A percentile compares a stretch with the other conserved stretches of the same genome.
Evolutionary conservation across 495 filamentous ascomycete genomes (phyloP).

Genomic region (Penicillium soppii): DNA sequence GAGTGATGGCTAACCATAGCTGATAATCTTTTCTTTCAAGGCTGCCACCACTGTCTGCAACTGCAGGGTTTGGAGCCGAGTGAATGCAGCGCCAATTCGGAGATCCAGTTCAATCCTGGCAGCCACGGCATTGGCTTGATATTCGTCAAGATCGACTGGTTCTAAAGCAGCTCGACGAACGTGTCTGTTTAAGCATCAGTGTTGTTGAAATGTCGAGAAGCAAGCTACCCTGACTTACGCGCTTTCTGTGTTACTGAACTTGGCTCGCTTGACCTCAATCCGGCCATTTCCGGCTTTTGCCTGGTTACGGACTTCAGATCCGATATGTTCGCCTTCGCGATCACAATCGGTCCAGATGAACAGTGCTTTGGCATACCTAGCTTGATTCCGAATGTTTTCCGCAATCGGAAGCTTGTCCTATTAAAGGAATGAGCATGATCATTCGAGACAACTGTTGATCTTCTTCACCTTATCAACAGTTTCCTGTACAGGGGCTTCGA

Average conservation of each 20-base stretch:
- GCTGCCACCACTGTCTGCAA: slow-evolving; percentile 64
- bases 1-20: slow-evolving; percentile 65
- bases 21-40: slow-evolving; percentile 65
- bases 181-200: slow-evolving; percentile 46
- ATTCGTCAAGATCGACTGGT: slow-evolving; percentile 77
- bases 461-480: slow-evolving; percentile 59
- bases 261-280: slow-evolving; percentile 80
- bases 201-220: neutral
- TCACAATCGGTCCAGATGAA: slow-evolving; percentile 99
- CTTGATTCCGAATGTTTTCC: slow-evolving; percentile 78
- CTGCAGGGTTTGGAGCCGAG: slow-evolving; percentile 78
- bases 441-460: neutral
- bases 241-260: slow-evolving; percentile 93
- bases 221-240: slow-evolving; percentile 54
- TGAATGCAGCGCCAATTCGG: slow-evolving; percentile 87
- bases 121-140: slow-evolving; percentile 82
- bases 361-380: slow-evolving; percentile 63
- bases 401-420: slow-evolving; percentile 81
- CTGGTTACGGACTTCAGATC: slow-evolving; percentile 82
- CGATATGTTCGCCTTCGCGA: slow-evolving; percentile 95
- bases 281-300: slow-evolving; percentile 69
- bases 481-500: slow-evolving; percentile 74
- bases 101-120: slow-evolving; percentile 92
- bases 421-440: slow-evolving; percentile 12
- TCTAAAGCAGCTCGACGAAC: slow-evolving; percentile 79